Percentiles rank a stretch among this genome's conserved stretches.
phyloP scores from a whole-genome alignment of 257 asterid genomes.

The Schizonepeta tenuifolia region DNA sequence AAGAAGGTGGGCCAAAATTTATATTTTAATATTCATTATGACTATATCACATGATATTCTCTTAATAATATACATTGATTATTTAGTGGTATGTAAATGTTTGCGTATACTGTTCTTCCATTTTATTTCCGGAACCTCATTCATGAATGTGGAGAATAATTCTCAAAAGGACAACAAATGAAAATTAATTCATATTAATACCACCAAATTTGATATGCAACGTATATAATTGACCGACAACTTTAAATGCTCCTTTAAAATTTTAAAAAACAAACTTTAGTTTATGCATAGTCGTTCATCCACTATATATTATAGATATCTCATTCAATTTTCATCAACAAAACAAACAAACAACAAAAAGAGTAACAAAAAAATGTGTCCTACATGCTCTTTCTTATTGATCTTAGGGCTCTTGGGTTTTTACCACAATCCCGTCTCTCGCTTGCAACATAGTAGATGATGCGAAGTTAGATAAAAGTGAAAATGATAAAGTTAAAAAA shows the following conservation, averaged over 20 bases:
- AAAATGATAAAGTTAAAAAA: too few species aligned
- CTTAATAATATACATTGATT: too few species aligned
- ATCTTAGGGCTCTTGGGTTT: not conserved
- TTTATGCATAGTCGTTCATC: not conserved
- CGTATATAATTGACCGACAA: not conserved
- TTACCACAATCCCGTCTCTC: not conserved
- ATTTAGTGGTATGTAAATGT: not conserved
- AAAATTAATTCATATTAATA: not conserved
- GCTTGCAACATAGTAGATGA: not conserved
- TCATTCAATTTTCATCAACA: not conserved
- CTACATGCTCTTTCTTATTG: not conserved
- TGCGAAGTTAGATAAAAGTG: too few species aligned
- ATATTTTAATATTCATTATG: too few species aligned
- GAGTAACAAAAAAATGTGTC: not conserved
- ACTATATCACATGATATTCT: too few species aligned
- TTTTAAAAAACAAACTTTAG: too few species aligned
- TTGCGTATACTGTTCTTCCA: not conserved
- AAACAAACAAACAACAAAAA: not conserved
- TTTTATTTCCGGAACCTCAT: not conserved
- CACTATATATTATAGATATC: not conserved
- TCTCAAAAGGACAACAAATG: not conserved
- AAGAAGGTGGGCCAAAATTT: too few species aligned
- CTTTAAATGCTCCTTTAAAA: not conserved
- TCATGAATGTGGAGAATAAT: not conserved
- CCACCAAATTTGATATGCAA: not conserved